phyloP scores from a whole-genome alignment of 257 asterid species.

The Marsdenia floribunda region DNA sequence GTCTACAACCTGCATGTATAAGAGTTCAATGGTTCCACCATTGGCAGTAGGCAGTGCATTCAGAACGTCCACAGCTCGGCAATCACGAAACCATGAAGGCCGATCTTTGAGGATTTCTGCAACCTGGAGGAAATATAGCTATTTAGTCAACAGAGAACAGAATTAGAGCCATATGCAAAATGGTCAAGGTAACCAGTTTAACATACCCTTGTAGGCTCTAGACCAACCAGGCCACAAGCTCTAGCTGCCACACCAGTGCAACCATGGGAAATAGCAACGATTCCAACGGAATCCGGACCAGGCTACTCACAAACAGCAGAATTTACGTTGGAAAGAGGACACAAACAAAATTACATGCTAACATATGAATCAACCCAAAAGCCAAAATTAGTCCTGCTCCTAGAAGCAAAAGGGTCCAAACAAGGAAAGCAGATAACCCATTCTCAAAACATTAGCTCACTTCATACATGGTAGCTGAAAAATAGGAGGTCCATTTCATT shows the following conservation, averaged over 20 bases:
- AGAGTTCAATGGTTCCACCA: conserved; percentile 95
- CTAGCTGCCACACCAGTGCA: conserved; percentile 98
- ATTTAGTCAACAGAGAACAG: conserved; percentile 1
- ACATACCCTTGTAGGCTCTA: conserved; percentile 85
- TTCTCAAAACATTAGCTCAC: not conserved
- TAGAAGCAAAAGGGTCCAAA: not conserved
- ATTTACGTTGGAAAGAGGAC: not conserved
- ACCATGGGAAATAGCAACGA: conserved; percentile 98
- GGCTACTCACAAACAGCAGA: conserved; percentile 48
- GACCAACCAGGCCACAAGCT: conserved; percentile 94
- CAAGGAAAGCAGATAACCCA: not conserved
- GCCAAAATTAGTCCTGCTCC: not conserved
- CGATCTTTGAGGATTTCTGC: conserved; percentile 94
- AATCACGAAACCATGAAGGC: conserved; percentile 93
- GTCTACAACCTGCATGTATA: conserved; percentile 73
- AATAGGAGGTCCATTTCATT: not conserved
- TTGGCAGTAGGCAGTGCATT: conserved; percentile 88
- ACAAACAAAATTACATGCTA: not conserved
- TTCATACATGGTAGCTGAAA: not conserved
- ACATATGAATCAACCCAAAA: not conserved
- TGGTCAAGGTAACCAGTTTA: not conserved
- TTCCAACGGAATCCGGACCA: conserved; percentile 99
- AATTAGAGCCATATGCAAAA: not conserved
- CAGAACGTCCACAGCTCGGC: conserved; percentile 77
- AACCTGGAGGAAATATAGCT: conserved; percentile 41